Base-by-base conservation (phyloP, 345 rosid species). In the Microcos paniculata region DNA sequence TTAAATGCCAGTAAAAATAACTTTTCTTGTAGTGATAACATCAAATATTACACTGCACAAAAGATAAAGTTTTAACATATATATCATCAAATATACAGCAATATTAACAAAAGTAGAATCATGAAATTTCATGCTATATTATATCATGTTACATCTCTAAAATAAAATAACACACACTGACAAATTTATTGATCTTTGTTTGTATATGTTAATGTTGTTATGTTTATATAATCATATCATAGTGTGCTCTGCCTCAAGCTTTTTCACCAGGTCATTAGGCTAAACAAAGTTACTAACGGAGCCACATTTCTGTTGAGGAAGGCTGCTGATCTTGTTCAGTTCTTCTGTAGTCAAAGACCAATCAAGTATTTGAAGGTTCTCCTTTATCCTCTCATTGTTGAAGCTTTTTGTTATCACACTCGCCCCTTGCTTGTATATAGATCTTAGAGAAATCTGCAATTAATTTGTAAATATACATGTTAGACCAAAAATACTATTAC, bases 381-480 rank as follows among this genome's bases (percentile, higher is more conserved):
- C 69, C 43, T 48, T 79, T 83, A 79, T 81, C 69, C 87, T 77
- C 55, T 81, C 75, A 28, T 79, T 78, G 78, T 80, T 55, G 72
- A 30, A 75, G 78, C 83, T 80, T 63, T 83, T 80, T 6, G 78
- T 1, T 14, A 80, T 73, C 8, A 48, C 18, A 6, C 86, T 78
- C 61, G 70, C 82, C 8, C 84, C 82, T 72, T 83, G 84, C 73
- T 83, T 78, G 26, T 78, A 63, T 5, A 72, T 43, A 82, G 84
- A 84, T 64, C 82, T 53, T 16, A 80, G 69, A 1, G 80, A 19
- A 33, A 80, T 73, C 86, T 82, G 58, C 46, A n/a, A 16, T 31
- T 19, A 24, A 40, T 42, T n/a, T n/a, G n/a, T n/a, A n/a, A n/a
- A n/a, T n/a, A n/a, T n/a, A 16, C n/a, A 30, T 42, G 53, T 42